Conservation (phyloP, 345 rosid species). For the Lepidium aucheri region DNA sequence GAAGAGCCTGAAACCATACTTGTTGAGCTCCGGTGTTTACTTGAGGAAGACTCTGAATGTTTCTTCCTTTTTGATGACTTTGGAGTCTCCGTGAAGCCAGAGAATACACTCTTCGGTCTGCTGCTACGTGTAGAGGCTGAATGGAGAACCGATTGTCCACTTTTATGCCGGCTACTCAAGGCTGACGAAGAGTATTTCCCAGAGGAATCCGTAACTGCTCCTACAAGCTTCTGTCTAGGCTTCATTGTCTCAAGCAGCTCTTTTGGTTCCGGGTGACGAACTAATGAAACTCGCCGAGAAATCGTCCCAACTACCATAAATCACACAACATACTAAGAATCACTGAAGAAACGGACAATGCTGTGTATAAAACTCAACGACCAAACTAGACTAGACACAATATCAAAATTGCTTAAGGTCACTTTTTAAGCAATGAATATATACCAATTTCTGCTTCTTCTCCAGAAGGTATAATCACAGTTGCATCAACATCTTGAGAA, state of each 20-base stretch:
- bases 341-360: neutral
- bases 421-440: neutral
- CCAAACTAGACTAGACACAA: neutral
- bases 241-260: constrained; percentile 33
- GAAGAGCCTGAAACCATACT: constrained; percentile 28
- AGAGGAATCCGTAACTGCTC: constrained; percentile 32
- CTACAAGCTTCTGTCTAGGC: constrained; percentile 24
- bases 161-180: constrained; percentile 28
- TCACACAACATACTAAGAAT: neutral
- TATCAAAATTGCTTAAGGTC: neutral
- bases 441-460: constrained; percentile 50
- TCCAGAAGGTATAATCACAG: constrained; percentile 45
- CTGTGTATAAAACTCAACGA: neutral
- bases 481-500: constrained; percentile 43
- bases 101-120: constrained; percentile 29
- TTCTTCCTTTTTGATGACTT: constrained; percentile 29
- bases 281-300: constrained; percentile 50
- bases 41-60: constrained; percentile 21
- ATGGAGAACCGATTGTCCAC: constrained; percentile 20
- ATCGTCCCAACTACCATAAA: constrained; percentile 49
- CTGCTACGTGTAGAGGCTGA: constrained; percentile 40
- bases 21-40: constrained; percentile 5
- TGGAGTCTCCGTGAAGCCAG: constrained; percentile 33
- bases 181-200: constrained; percentile 23
- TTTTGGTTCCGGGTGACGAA: constrained; percentile 55